Evolutionary conservation across 331 rosid genomes (phyloP).

Genomic region (Quercus tomentella): DNA sequence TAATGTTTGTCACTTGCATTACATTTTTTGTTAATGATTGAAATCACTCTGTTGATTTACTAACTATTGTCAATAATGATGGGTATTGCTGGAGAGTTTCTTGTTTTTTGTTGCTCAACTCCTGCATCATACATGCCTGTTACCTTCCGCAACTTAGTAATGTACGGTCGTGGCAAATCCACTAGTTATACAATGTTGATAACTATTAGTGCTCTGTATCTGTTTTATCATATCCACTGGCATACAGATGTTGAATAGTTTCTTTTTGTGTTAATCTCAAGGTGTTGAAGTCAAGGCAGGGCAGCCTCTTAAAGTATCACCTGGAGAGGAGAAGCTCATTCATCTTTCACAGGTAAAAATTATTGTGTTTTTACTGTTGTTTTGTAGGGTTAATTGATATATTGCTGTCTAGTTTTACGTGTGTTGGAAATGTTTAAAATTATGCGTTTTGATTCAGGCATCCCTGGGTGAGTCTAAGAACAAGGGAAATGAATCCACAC

Average conservation of each 20-base stretch:
- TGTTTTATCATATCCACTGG: background rate
- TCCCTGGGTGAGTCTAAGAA: constrained; percentile 64
- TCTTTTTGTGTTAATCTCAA: background rate
- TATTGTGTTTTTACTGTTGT: background rate
- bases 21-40: no score
- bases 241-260: background rate
- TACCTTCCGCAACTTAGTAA: background rate
- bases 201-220: background rate
- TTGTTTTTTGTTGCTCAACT: background rate
- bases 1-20: no score
- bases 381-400: no score
- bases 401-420: background rate
- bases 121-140: background rate
- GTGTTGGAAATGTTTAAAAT: background rate
- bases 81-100: no score
- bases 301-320: constrained; percentile 38
- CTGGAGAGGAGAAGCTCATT: constrained; percentile 18
- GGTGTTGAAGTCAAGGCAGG: constrained; percentile 86
- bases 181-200: background rate
- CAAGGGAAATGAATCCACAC: constrained; percentile 44
- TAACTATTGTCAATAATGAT: no score
- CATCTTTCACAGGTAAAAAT: constrained; percentile 75
- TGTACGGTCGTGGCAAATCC: background rate
- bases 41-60: no score
- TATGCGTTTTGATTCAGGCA: constrained; percentile 32